A percentile compares a stretch with the other conserved stretches of the same genome.
These are phyloP conservation scores for Lichenothelia convexa DNA, from an alignment of 495 filamentous ascomycete genomes.

Conservation along the genomic window DNA sequence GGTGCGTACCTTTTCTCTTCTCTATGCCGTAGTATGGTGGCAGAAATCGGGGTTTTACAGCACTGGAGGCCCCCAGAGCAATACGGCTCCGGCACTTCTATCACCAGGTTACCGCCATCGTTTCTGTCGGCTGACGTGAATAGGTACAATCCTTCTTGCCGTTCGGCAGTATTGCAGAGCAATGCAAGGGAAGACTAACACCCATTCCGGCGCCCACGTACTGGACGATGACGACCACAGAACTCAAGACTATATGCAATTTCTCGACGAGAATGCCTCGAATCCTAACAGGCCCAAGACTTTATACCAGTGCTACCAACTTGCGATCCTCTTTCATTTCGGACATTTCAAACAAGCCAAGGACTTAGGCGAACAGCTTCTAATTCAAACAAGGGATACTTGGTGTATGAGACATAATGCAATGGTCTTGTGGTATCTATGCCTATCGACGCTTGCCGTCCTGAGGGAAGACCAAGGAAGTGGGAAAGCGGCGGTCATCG, in stretches of 20 bases:
- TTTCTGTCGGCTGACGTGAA: too few species aligned
- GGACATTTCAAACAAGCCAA: constrained; percentile 55
- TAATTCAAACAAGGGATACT: constrained; percentile 37
- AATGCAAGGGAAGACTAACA: constrained; percentile 68
- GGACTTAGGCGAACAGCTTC: constrained; percentile 42
- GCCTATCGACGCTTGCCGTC: constrained; percentile 44
- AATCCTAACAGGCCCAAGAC: constrained; percentile 33
- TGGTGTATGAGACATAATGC: constrained; percentile 59
- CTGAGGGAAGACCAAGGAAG: constrained; percentile 35
- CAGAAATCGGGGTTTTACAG: too few species aligned
- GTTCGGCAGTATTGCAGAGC: constrained; percentile 59
- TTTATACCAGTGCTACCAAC: constrained; percentile 54
- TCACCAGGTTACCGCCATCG: too few species aligned
- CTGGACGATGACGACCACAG: constrained; percentile 58
- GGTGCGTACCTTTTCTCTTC: too few species aligned
- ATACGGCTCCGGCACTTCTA: too few species aligned
- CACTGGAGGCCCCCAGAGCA: too few species aligned
- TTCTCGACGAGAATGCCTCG: constrained; percentile 28
- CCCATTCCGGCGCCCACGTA: constrained; percentile 32
- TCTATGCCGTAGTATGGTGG: too few species aligned
- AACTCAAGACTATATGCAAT: constrained; percentile 42
- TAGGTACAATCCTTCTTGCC: constrained; percentile 50
- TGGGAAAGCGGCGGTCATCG: constrained; percentile 33
- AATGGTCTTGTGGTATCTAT: constrained; percentile 47
- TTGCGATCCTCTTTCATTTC: constrained; percentile 56